Evolutionary conservation across 2,329 filamentous ascomycete species (phyloP).

Genomic region (Penicillium palitans): DNA sequence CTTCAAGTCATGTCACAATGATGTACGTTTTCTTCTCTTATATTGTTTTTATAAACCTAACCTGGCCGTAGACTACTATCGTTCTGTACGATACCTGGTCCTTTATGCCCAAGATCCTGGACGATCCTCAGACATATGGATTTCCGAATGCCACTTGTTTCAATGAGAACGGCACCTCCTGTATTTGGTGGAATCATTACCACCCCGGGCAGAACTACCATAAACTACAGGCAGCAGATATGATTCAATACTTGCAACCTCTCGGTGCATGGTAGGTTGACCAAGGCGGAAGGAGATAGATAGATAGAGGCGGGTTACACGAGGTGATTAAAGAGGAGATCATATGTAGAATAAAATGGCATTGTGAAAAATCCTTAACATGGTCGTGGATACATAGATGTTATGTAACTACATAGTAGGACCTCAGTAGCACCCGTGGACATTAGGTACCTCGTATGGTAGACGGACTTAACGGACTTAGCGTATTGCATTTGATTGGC

Average conservation of each 20-base stretch:
- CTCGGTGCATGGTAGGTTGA: background rate
- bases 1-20: no score
- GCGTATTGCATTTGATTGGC: background rate
- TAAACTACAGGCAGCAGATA: conserved; percentile 30
- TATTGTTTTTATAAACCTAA: no score
- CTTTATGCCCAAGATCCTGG: conserved; percentile 33
- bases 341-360: background rate
- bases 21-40: no score
- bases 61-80: conserved; percentile 19
- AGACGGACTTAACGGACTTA: background rate
- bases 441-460: background rate
- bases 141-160: conserved; percentile 24
- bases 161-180: conserved; percentile 9
- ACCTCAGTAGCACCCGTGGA: no score
- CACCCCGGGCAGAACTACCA: conserved; percentile 35
- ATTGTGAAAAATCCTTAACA: background rate
- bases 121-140: conserved; percentile 29
- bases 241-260: conserved; percentile 9
- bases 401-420: background rate
- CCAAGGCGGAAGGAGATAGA: background rate
- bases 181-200: conserved; percentile 38
- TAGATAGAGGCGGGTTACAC: background rate
- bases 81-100: conserved; percentile 33
- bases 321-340: background rate
- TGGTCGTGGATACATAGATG: background rate